Conservation (phyloP, 805 yeast genomes). For the Kodamaea laetipori region DNA sequence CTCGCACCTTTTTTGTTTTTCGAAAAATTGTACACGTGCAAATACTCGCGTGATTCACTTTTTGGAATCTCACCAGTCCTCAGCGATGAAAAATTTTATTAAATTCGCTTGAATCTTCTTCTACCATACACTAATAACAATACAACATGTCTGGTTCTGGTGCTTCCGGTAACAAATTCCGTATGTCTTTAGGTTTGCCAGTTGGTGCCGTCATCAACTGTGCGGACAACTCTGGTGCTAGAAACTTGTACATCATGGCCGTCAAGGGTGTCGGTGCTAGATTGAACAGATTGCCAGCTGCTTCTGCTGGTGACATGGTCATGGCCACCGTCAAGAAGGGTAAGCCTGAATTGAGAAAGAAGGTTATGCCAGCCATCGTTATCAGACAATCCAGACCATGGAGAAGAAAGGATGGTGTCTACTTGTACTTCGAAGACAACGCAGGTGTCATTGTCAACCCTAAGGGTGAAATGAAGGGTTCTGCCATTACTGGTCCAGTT, state of each 20-base stretch:
- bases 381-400: slow-evolving; percentile 99
- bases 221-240: slow-evolving; percentile 99
- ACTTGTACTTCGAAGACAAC: slow-evolving; percentile 99
- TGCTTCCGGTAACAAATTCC: slow-evolving; percentile 99
- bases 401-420: slow-evolving; percentile 99
- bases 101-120: slow-evolving; percentile 3
- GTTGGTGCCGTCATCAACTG: slow-evolving; percentile 99
- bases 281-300: slow-evolving; percentile 99
- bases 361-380: slow-evolving; percentile 99
- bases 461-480: slow-evolving; percentile 99
- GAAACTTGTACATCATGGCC: slow-evolving; percentile 97
- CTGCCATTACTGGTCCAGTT: slow-evolving; percentile 99
- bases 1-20: not conserved
- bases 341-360: slow-evolving; percentile 99
- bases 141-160: slow-evolving; percentile 81
- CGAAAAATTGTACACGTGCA: not conserved
- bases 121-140: slow-evolving; percentile 29
- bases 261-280: slow-evolving; percentile 99
- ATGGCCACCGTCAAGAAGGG: slow-evolving; percentile 99
- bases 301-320: slow-evolving; percentile 99
- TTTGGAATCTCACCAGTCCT: not conserved
- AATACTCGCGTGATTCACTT: too few relatives aligned
- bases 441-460: slow-evolving; percentile 99
- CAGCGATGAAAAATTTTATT: slow-evolving; percentile 23
- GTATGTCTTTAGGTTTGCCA: slow-evolving; percentile 99